A percentile compares a stretch with the other conserved stretches of the same genome.
Conservation (phyloP, 176 grass and related monocot species). For the Olyra latifolia region DNA sequence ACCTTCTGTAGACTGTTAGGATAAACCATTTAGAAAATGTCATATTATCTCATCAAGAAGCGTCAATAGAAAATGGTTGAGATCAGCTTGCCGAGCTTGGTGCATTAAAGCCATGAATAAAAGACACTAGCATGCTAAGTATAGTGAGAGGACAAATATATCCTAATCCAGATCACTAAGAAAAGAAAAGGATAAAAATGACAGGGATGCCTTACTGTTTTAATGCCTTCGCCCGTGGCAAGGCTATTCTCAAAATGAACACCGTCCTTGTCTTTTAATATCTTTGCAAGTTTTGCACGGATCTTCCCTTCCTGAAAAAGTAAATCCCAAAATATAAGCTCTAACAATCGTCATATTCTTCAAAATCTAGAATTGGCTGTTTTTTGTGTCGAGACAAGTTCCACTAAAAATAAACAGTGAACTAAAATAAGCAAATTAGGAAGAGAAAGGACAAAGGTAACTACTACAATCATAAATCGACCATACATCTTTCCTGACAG, state of each 20-base stretch:
- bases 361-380: neutral
- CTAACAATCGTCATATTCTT: neutral
- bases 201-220: slow-evolving; percentile 54
- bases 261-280: slow-evolving; percentile 77
- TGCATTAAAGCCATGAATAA: neutral
- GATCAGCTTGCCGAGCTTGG: neutral
- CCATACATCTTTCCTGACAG: slow-evolving; percentile 95
- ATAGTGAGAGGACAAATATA: neutral
- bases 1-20: slow-evolving; percentile 64
- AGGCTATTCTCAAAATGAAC: slow-evolving; percentile 89
- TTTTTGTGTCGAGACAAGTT: neutral
- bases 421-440: slow-evolving; percentile 19
- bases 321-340: neutral
- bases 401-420: neutral
- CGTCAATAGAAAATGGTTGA: neutral
- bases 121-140: neutral
- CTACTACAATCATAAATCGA: slow-evolving; percentile 34
- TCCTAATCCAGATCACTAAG: neutral
- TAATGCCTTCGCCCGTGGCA: slow-evolving; percentile 85
- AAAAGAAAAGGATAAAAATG: slow-evolving; percentile 14
- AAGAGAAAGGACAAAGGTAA: slow-evolving; percentile 7
- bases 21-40: slow-evolving; percentile 35
- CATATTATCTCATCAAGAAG: slow-evolving; percentile 21
- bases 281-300: slow-evolving; percentile 67
- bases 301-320: slow-evolving; percentile 84